Base-by-base conservation (phyloP, 805 yeast genomes). In the Ogataea trehalophila region DNA sequence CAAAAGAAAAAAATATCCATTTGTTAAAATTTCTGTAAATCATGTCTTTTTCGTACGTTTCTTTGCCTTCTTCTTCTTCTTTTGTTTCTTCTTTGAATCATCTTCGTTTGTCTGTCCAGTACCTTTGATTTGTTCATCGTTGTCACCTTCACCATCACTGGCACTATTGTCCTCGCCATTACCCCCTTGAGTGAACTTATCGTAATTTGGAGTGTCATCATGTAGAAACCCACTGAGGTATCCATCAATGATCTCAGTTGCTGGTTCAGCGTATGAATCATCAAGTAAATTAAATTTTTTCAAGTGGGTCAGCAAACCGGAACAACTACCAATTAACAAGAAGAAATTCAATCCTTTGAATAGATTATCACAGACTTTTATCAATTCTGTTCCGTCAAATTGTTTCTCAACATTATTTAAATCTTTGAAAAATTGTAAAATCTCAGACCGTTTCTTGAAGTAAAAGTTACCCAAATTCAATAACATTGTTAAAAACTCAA, bases 341-440 rank as follows among this genome's bases (percentile, higher is more conserved):
- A 22, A 42, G 31, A 26, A 42, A 42, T 46, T 44, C n/a, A 55
- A 40, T 26, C 38, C 41, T 36, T 42, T 38, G 46, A 60, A 59
- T 11, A 62, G 41, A 23, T 48, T 54, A 37, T 62, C 63, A 44
- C 56, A 53, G 18, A 53, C 46, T 23, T 49, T 45, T 2, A 48
- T 41, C 17, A 59, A 34, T 14, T 45, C 37, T 6, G 44, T 17
- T 18, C 52, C 40, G 6, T 33, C 29, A 38, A 55, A 57, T 6
- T 48, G 51, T 6, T 48, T 40, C 6, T 48, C 52, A 35, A 61
- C 46, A 15, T 45, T 41, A 43, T 61, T 61, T 31, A 60, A 44
- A 33, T 59, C 65, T 31, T 46, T 48, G 37, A 59, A 45, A 42
- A 58, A 59, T 20, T 53, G 48, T 16, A 54, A n/a, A 35, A 61